Evolutionary conservation across 495 filamentous ascomycete species (phyloP), one percentile per base, ranked within the genome.

Genomic region (Talaromyces nanjingensis): DNA sequence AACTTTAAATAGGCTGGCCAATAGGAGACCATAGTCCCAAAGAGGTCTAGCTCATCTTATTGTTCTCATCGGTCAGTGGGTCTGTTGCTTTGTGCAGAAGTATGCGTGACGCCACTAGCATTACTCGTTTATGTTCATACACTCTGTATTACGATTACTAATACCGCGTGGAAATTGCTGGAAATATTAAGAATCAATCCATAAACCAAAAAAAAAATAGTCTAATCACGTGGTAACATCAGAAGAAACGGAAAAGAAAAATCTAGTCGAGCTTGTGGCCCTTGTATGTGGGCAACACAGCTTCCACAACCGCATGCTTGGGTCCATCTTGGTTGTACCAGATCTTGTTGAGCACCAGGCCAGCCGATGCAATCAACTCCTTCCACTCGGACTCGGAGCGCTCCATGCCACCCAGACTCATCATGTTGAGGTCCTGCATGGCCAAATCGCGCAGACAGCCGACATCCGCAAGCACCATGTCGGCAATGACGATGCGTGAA

Each of bases 11-110:
- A 29, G 2, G 2, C 3, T 22, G 14, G 16, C 56, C 56, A 59
- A 59, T 59, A 18, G 31, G 56, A 59, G 56, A 59, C 56, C 11
- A 59, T 59, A 59, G 6, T 33, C 56, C 56, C 6, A 18, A 59
- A 33, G 9, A 22, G 56, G 56, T 22, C 12, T 59, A 59, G 27
- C 27, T 27, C 25, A 25, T 25, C 25, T 25, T 25, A 25, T 25
- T 27, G 27, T 27, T 27, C 0, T 27, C 3, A 2, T 27, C 27
- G 3, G 56, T 14, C 53, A 14, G 8, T 54, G 53, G 27, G 24
- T 20, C 45, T 49, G 45, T 45, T n/a, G 9, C 39, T n/a, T 47
- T 49, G 45, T 49, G 18, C 45, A 49, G 45, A 5, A 20, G 6
- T 49, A 18, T 49, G 18, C 18, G 2, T 20, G 18, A 49, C n/a